A percentile compares a stretch with the other conserved stretches of the same genome.
phyloP scores from a whole-genome alignment of 2,329 filamentous ascomycete species.

The Claviceps maximensis region DNA sequence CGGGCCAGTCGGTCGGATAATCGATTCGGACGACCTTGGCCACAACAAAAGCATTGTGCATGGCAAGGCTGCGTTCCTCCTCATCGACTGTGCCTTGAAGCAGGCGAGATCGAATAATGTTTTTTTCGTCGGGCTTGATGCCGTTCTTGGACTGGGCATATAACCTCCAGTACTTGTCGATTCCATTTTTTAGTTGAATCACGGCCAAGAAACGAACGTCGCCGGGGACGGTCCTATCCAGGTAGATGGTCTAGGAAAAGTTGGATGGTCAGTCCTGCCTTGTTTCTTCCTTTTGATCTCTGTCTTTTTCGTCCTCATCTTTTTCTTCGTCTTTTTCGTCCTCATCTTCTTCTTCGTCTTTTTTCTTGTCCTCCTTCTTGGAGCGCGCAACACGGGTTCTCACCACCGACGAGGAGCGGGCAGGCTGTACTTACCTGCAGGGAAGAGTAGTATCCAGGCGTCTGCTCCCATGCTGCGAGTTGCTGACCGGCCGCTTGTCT shows the following conservation, averaged over 20 bases:
- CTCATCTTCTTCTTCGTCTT: too few species aligned
- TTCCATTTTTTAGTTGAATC: constrained; percentile 91
- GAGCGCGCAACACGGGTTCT: not conserved
- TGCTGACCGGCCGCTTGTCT: constrained; percentile 58
- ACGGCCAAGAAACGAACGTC: constrained; percentile 80
- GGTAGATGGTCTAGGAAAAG: constrained; percentile 53
- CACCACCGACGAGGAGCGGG: not conserved
- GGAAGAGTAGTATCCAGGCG: constrained; percentile 51
- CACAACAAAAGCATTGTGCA: constrained; percentile 78
- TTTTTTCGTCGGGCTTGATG: constrained; percentile 62
- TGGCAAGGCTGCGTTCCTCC: constrained; percentile 57
- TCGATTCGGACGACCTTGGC: constrained; percentile 85
- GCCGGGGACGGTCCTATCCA: constrained; percentile 62
- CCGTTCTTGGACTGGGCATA: constrained; percentile 46
- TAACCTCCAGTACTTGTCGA: constrained; percentile 85
- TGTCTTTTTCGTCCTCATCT: not conserved
- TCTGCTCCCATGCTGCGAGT: constrained; percentile 56
- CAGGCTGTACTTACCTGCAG: constrained; percentile 42
- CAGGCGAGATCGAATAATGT: constrained; percentile 58
- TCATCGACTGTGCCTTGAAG: constrained; percentile 69
- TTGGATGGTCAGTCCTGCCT: not conserved
- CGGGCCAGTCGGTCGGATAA: constrained; percentile 75
- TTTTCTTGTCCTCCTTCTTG: not conserved
- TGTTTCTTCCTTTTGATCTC: not conserved
- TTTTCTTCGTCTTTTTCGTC: not conserved